Evolutionary conservation across 352 stramenopile species (phyloP).

Genomic region (Phytophthora sp.): DNA sequence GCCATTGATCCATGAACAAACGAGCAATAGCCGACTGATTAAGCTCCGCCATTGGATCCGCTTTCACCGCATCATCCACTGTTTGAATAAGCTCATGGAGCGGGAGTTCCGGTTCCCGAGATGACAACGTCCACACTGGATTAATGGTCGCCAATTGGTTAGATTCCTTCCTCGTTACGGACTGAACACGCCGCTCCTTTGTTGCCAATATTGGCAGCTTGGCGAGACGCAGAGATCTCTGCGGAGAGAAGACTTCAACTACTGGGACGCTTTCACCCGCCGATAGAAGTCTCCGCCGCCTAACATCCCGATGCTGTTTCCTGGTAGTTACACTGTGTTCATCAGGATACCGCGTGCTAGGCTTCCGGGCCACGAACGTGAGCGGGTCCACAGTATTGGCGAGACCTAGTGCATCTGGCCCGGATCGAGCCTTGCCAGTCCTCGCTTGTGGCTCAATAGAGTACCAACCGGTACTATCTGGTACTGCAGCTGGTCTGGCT

Average conservation of each 20-base stretch:
- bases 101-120: constrained; percentile 28
- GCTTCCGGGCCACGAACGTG: constrained; percentile 35
- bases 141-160: constrained; percentile 13
- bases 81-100: constrained; percentile 62
- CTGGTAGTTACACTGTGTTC: constrained; percentile 1
- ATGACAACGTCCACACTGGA: neutral
- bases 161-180: neutral
- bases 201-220: constrained; percentile 24
- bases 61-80: constrained; percentile 59
- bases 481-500: constrained; percentile 13
- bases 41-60: constrained; percentile 52
- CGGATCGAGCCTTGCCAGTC: constrained; percentile 23
- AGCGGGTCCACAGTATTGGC: constrained; percentile 38
- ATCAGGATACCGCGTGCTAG: neutral
- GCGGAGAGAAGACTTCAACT: constrained; percentile 47
- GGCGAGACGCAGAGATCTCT: constrained; percentile 49
- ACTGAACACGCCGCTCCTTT: neutral
- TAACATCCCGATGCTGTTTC: constrained; percentile 24
- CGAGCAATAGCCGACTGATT: constrained; percentile 60
- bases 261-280: neutral
- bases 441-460: constrained; percentile 30
- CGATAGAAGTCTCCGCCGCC: constrained; percentile 10
- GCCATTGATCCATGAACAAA: constrained; percentile 70
- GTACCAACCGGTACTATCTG: constrained; percentile 46
- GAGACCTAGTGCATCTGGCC: constrained; percentile 43